phyloP scores from a whole-genome alignment of 2,329 filamentous ascomycete species.

The Fusarium brachygibbosum region DNA sequence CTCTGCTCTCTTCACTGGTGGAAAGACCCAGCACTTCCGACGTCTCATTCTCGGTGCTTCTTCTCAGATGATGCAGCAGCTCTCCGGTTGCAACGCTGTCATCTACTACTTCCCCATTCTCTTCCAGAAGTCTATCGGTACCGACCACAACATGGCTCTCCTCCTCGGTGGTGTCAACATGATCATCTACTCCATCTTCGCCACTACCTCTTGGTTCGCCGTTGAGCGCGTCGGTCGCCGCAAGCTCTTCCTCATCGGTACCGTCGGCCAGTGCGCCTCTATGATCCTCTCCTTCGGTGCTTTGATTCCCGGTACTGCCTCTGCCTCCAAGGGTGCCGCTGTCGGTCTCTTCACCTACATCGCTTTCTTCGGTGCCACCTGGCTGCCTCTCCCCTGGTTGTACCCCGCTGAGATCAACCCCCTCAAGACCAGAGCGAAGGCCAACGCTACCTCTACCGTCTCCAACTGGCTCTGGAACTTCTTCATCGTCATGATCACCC shows the following conservation, averaged over 20 bases:
- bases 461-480: constrained; percentile 78
- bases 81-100: constrained; percentile 71
- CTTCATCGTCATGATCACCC: constrained; percentile 79
- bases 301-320: constrained; percentile 73
- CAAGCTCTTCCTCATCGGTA: constrained; percentile 61
- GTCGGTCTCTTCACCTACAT: constrained; percentile 79
- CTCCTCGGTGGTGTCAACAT: constrained; percentile 66
- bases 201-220: constrained; percentile 68
- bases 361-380: constrained; percentile 75
- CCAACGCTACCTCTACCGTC: constrained; percentile 69
- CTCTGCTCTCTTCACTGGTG: constrained; percentile 70
- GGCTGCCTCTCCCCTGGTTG: constrained; percentile 72
- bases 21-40: constrained; percentile 75
- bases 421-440: constrained; percentile 67
- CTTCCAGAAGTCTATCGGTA: constrained; percentile 55
- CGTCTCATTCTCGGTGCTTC: constrained; percentile 72
- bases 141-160: constrained; percentile 60
- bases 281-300: constrained; percentile 73
- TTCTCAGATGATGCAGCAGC: constrained; percentile 73
- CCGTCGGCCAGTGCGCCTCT: constrained; percentile 63
- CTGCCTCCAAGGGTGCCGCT: constrained; percentile 72
- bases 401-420: constrained; percentile 73
- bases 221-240: constrained; percentile 62
- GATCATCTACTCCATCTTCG: constrained; percentile 70
- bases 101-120: constrained; percentile 74